These are phyloP conservation scores for Halenospora varia DNA, from an alignment of 495 filamentous ascomycete genomes.

Conservation along the genomic window DNA sequence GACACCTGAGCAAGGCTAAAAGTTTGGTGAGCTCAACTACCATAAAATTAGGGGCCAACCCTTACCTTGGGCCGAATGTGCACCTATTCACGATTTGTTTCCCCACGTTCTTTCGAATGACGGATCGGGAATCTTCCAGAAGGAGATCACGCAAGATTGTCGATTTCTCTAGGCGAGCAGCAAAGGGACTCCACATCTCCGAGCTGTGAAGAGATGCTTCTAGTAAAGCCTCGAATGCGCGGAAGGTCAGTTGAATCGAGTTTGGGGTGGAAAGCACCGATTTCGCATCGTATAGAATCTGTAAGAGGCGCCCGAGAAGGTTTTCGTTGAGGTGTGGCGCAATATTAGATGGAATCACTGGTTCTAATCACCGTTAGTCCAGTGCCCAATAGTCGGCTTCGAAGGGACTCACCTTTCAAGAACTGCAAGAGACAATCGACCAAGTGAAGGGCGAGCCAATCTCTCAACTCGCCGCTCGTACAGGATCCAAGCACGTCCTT, in stretches of 20 bases:
- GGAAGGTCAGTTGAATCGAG: conserved; percentile 39
- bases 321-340: conserved; percentile 10
- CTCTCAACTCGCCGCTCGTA: conserved; percentile 33
- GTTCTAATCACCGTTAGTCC: conserved; percentile 17
- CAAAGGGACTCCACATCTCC: conserved; percentile 56
- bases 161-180: conserved; percentile 26
- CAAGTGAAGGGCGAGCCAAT: conserved; percentile 37
- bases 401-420: conserved; percentile 34
- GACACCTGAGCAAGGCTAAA: conserved; percentile 22
- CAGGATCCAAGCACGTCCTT: conserved; percentile 34
- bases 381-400: neutral
- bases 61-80: conserved; percentile 21
- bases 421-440: conserved; percentile 39
- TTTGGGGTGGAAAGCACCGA: conserved; percentile 23
- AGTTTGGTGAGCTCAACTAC: neutral
- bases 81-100: conserved; percentile 32
- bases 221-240: conserved; percentile 59
- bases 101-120: conserved; percentile 37
- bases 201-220: conserved; percentile 59
- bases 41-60: neutral
- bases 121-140: conserved; percentile 35
- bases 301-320: conserved; percentile 32
- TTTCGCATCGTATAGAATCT: conserved; percentile 29
- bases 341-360: conserved; percentile 14
- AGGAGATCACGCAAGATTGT: conserved; percentile 35